A percentile compares a stretch with the other conserved stretches of the same genome.
Evolutionary conservation across 1,139 yeast genomes (phyloP).

Genomic region (Meyerozyma elateridarum): DNA sequence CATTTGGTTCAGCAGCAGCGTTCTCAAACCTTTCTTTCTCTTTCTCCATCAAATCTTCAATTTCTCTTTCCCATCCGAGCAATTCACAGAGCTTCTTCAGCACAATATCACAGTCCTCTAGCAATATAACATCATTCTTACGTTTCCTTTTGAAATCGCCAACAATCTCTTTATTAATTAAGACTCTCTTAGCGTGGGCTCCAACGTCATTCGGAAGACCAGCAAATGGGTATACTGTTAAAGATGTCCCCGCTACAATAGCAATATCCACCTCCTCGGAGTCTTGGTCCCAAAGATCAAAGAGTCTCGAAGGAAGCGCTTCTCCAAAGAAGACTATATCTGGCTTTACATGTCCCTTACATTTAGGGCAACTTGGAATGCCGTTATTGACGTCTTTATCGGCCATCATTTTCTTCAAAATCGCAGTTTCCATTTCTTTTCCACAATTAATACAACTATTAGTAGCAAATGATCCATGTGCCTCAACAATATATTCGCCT

Average conservation of each 20-base stretch:
- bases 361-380: constrained; percentile 48
- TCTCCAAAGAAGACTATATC: constrained; percentile 94
- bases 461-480: constrained; percentile 89
- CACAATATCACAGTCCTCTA: constrained; percentile 62
- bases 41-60: constrained; percentile 28
- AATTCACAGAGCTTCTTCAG: constrained; percentile 48
- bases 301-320: constrained; percentile 65
- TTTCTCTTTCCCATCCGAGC: constrained; percentile 63
- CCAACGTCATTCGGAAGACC: constrained; percentile 65
- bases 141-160: constrained; percentile 62
- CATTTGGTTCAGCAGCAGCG: too few relatives aligned
- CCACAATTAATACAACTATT: constrained; percentile 80
- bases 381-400: constrained; percentile 25
- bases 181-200: constrained; percentile 46
- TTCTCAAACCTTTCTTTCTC: constrained; percentile 11
- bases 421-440: constrained; percentile 46
- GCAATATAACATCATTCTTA: constrained; percentile 51
- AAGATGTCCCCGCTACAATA: constrained; percentile 87
- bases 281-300: constrained; percentile 66
- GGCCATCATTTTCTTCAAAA: constrained; percentile 41
- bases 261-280: constrained; percentile 59
- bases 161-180: constrained; percentile 71
- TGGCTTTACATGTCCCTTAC: constrained; percentile 81
- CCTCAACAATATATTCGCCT: constrained; percentile 68
- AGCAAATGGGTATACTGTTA: constrained; percentile 89